Percentiles rank a stretch among this genome's conserved stretches.
phyloP scores from a whole-genome alignment of 495 filamentous ascomycete genomes.

The Hyaloscypha variabilis region DNA sequence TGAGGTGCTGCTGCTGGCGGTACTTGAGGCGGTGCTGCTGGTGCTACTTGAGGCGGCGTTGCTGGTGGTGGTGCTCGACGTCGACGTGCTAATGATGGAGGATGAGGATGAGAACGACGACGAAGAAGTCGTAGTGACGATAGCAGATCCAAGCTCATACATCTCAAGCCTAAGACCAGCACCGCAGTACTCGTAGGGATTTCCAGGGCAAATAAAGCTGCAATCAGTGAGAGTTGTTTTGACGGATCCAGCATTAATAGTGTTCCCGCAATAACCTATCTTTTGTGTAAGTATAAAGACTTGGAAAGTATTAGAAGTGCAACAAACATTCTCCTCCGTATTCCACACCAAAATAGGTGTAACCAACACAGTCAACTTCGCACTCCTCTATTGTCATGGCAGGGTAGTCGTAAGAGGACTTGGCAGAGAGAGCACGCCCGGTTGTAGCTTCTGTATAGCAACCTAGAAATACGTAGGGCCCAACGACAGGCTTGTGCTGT shows the following conservation, averaged over 20 bases:
- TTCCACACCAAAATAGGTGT: conserved; percentile 50
- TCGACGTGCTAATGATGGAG: conserved; percentile 5
- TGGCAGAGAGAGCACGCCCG: conserved; percentile 32
- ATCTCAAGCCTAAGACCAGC: conserved; percentile 41
- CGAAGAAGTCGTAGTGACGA: background rate
- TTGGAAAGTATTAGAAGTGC: too few species aligned
- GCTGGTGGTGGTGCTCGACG: too few species aligned
- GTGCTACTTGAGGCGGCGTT: too few species aligned
- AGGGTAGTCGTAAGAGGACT: conserved; percentile 41
- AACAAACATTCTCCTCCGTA: conserved; percentile 49
- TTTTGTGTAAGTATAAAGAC: too few species aligned
- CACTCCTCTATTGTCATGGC: conserved; percentile 54
- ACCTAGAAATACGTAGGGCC: conserved; percentile 44
- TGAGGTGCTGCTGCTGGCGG: too few species aligned
- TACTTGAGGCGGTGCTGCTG: too few species aligned
- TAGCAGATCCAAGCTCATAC: conserved; percentile 15
- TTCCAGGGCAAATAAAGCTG: conserved; percentile 50
- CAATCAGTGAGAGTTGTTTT: conserved; percentile 45
- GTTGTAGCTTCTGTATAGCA: conserved; percentile 49
- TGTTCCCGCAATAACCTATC: conserved; percentile 48
- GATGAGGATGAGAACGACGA: conserved; percentile 15
- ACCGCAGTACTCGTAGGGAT: conserved; percentile 40
- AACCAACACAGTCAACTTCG: conserved; percentile 42
- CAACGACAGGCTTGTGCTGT: conserved; percentile 32
- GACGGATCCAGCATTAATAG: conserved; percentile 41